Evolutionary conservation across 2,329 filamentous ascomycete genomes (phyloP).

Genomic region (Fusarium coffeatum): DNA sequence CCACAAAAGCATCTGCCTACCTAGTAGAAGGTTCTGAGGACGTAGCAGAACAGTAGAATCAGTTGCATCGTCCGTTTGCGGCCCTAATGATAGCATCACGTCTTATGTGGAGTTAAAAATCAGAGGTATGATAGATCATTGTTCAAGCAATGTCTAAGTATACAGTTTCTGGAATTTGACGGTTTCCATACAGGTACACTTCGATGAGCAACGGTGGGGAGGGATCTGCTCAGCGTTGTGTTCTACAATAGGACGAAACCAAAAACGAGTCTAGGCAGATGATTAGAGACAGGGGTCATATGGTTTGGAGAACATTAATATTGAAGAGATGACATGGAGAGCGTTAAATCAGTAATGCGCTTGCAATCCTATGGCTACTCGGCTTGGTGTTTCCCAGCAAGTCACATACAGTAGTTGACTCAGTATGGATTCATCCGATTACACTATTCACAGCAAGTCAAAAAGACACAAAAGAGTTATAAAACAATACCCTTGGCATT

Average conservation of each 20-base stretch:
- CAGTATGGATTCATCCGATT: background rate
- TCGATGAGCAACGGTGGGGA: background rate
- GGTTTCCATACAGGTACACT: too few relatives aligned
- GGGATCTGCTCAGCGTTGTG: background rate
- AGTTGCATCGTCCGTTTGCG: background rate
- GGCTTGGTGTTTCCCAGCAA: too few relatives aligned
- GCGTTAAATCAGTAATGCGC: background rate
- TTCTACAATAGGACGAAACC: background rate
- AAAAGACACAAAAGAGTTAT: background rate
- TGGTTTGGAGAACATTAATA: background rate
- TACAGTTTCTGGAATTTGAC: too few relatives aligned
- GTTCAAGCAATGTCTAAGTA: background rate
- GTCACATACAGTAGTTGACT: too few relatives aligned
- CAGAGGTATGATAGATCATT: background rate
- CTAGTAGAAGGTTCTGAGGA: too few relatives aligned
- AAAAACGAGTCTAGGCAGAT: background rate
- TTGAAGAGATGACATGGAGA: background rate
- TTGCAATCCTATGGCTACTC: too few relatives aligned
- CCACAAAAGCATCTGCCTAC: too few relatives aligned
- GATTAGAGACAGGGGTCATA: background rate
- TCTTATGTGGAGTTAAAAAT: background rate
- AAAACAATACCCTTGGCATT: conserved; percentile 32
- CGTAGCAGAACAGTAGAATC: too few relatives aligned
- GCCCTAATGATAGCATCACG: background rate
- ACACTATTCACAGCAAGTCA: background rate